These are phyloP conservation scores for Trichophyton mentagrophytes DNA, from an alignment of 2,329 filamentous ascomycete species.

Conservation along the genomic window DNA sequence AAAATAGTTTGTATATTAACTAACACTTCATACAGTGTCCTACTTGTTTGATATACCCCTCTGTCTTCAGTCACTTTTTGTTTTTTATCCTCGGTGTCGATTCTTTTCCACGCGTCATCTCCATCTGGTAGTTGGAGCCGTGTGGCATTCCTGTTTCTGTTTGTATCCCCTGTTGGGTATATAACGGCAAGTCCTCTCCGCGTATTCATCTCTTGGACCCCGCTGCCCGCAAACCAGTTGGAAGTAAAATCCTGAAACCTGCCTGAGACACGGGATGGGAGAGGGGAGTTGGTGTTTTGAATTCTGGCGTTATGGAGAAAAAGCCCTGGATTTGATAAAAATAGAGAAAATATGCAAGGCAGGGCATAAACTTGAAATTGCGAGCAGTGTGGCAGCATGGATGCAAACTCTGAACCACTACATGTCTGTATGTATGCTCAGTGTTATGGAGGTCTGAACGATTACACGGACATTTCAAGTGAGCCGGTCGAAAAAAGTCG, in stretches of 20 bases:
- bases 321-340: not conserved
- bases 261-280: not conserved
- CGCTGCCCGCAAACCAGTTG: not conserved
- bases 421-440: not conserved
- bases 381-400: not conserved
- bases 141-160: not conserved
- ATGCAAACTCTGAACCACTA: not conserved
- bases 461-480: not conserved
- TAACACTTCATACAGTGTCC: conserved; percentile 10
- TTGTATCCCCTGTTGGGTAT: not conserved
- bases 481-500: not conserved
- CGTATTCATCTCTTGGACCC: not conserved
- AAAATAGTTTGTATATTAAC: not conserved
- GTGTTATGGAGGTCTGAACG: not conserved
- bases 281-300: not conserved
- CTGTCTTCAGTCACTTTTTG: not conserved
- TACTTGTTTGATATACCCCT: conserved; percentile 13
- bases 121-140: not conserved
- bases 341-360: not conserved
- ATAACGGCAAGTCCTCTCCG: not conserved
- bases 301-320: not conserved
- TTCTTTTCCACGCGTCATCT: not conserved
- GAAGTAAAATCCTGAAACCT: not conserved
- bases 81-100: not conserved
- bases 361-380: too few species aligned